These are phyloP conservation scores for Aureobasidium pullulans DNA, from an alignment of 2,329 filamentous ascomycete genomes.

Conservation along the genomic window DNA sequence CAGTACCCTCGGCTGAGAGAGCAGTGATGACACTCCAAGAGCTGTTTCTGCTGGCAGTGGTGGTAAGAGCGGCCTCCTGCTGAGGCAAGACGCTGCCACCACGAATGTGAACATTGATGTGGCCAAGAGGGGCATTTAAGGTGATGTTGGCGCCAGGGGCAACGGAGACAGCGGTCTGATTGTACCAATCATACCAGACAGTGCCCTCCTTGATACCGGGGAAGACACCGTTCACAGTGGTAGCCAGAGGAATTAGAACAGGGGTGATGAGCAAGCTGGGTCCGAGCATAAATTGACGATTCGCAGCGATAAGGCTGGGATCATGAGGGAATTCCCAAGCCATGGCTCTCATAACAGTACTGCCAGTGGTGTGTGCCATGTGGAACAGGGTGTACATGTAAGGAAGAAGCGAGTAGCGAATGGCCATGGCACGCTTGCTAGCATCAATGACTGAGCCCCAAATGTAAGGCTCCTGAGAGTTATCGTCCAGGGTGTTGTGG, in stretches of 20 bases:
- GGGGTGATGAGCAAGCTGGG: conserved; percentile 59
- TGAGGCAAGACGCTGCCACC: conserved; percentile 61
- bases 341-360: conserved; percentile 65
- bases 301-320: conserved; percentile 56
- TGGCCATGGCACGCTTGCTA: conserved; percentile 57
- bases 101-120: conserved; percentile 66
- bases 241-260: conserved; percentile 56
- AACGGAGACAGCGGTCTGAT: conserved; percentile 48
- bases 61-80: conserved; percentile 63
- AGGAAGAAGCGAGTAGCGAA: conserved; percentile 63
- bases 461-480: conserved; percentile 62
- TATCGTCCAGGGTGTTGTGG: conserved; percentile 58
- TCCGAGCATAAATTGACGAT: conserved; percentile 67
- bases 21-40: conserved; percentile 62
- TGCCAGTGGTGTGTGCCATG: conserved; percentile 56
- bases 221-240: conserved; percentile 59
- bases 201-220: conserved; percentile 55
- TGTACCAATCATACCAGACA: conserved; percentile 76
- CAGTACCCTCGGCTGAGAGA: conserved; percentile 47
- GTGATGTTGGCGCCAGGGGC: conserved; percentile 50
- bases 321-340: conserved; percentile 70
- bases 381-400: conserved; percentile 73
- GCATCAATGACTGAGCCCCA: conserved; percentile 62
- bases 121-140: conserved; percentile 53
- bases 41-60: conserved; percentile 52